Evolutionary conservation across 805 yeast genomes (phyloP).

Genomic region (Lipomyces sp.): DNA sequence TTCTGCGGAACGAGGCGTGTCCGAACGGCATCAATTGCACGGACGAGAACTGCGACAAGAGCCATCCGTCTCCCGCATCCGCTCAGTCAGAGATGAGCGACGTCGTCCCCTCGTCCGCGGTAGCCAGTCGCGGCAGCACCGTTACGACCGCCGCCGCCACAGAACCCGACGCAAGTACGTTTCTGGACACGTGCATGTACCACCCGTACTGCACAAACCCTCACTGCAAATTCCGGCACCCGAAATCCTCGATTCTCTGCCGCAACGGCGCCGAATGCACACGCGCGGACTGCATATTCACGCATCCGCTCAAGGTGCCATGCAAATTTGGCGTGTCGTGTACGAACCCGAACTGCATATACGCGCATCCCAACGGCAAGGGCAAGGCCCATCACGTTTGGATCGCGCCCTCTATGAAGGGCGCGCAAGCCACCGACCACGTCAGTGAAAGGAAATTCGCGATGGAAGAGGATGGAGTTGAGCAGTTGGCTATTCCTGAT

Average conservation of each 20-base stretch:
- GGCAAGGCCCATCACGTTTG: conserved; percentile 13
- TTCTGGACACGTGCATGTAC: conserved; percentile 79
- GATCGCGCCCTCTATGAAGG: conserved; percentile 7
- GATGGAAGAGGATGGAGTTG: conserved; percentile 13
- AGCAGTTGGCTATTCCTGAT: not conserved
- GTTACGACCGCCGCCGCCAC: not conserved
- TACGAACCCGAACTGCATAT: conserved; percentile 66
- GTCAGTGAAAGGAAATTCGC: conserved; percentile 23
- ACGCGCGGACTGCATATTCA: conserved; percentile 75
- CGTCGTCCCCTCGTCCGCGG: not conserved
- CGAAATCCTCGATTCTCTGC: conserved; percentile 67
- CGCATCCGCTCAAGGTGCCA: conserved; percentile 74
- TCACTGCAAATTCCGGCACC: conserved; percentile 81
- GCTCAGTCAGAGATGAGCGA: not conserved
- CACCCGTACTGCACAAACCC: conserved; percentile 72
- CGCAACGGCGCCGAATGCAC: conserved; percentile 78
- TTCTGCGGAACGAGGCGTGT: conserved; percentile 72
- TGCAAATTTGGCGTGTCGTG: conserved; percentile 81
- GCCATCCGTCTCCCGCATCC: conserved; percentile 74
- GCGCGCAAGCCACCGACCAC: conserved; percentile 1
- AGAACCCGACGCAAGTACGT: not conserved
- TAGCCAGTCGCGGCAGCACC: not conserved
- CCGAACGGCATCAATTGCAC: conserved; percentile 61
- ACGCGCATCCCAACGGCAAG: conserved; percentile 71
- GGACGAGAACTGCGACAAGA: conserved; percentile 58